These are phyloP conservation scores for Pseudogymnoascus sp. DNA, from an alignment of 2,329 filamentous ascomycete genomes.

Conservation along the genomic window DNA sequence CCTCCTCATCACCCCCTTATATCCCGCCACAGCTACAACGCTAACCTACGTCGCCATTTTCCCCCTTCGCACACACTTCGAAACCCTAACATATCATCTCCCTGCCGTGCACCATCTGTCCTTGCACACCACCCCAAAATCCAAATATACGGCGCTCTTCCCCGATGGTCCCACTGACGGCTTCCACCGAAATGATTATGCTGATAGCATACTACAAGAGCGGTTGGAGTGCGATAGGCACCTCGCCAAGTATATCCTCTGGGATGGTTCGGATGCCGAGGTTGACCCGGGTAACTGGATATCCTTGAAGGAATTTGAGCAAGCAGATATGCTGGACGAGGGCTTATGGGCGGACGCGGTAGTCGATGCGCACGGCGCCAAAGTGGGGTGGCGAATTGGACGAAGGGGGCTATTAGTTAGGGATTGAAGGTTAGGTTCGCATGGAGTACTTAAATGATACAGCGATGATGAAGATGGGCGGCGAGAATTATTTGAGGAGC, in stretches of 20 bases:
- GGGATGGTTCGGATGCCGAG: conserved; percentile 24
- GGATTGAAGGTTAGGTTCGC: conserved; percentile 8
- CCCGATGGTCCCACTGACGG: conserved; percentile 30
- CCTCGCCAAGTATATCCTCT: conserved; percentile 26
- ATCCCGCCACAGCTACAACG: conserved; percentile 36
- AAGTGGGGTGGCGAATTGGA: conserved; percentile 37
- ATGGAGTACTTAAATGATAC: not conserved
- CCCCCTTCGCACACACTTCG: conserved; percentile 56
- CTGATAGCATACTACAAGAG: conserved; percentile 20
- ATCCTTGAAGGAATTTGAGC: conserved; percentile 42
- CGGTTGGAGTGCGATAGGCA: conserved; percentile 23
- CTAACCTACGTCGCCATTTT: conserved; percentile 61
- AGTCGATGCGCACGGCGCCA: conserved; percentile 32
- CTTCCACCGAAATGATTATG: conserved; percentile 14
- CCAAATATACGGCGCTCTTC: not conserved
- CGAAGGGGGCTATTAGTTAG: conserved; percentile 40
- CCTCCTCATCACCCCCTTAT: conserved; percentile 32
- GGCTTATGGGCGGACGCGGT: conserved; percentile 42
- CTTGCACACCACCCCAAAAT: conserved; percentile 42
- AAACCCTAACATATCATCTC: conserved; percentile 41
- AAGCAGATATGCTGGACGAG: conserved; percentile 39
- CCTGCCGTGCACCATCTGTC: conserved; percentile 46
- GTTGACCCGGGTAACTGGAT: conserved; percentile 34
- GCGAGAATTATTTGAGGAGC: not conserved
- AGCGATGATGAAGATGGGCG: not conserved